Evolutionary conservation across 441 rosid genomes (phyloP), one percentile per base, ranked within the genome.

Genomic region (Monsonia emarginata): DNA sequence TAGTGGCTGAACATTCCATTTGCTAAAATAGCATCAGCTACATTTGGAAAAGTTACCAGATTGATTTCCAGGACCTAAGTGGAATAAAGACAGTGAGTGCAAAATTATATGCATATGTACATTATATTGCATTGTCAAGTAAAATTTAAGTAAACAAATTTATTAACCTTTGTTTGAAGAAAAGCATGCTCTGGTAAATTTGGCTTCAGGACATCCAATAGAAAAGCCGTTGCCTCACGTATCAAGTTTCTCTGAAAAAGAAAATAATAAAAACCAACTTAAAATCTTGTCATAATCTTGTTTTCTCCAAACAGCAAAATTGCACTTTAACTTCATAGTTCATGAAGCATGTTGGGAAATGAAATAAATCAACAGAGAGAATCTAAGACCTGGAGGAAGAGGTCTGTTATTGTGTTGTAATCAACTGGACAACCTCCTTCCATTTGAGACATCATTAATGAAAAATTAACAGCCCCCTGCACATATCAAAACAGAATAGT

Each of bases 361-460:
- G 11, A 21, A 52, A 52, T 22, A 16, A 18, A 19, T 5, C 6
- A 14, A 48, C 26, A 22, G 27, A 52, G 58, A 50, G 48, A 28
- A 26, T 31, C 54, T 54, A 59, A 68, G 61, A 92, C 99, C 97
- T 95, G 99, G 76, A 95, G 98, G 70, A 95, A 95, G 64, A 95
- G 96, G 85, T 95, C 99, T 22, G 99, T 92, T 38, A 95, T 92
- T 38, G 98, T 95, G 62, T 92, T 95, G 81, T 90, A 95, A 74
- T 92, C 99, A 77, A 95, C 81, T 19, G 98, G 99, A 72, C 96
- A 92, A 34, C 98, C 99, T 67, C 97, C 99, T 78, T 92, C 99
- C 98, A 95, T 95, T 90, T 95, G 98, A 61, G 99, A 90, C 99
- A 95, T 95, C 98, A 95, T 95, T 77, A 95, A 75, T 48, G 98